Evolutionary conservation across 2,329 filamentous ascomycete species (phyloP).

Genomic region (Elsinoe batatas): DNA sequence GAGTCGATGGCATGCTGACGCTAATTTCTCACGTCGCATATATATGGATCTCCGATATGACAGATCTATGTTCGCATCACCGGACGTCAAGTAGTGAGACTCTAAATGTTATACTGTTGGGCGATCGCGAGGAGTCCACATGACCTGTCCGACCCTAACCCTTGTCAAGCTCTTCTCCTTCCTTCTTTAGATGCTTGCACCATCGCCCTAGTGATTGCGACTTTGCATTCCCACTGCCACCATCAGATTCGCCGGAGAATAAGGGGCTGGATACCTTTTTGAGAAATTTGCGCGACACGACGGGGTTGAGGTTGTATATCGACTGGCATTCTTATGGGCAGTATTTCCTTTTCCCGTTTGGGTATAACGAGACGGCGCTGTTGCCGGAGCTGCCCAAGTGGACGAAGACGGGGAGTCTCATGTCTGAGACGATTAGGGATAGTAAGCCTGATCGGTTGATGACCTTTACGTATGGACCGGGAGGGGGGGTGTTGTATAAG

Average conservation of each 20-base stretch:
- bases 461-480: conserved; percentile 1
- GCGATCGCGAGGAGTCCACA: too few relatives aligned
- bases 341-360: conserved; percentile 7
- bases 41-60: too few relatives aligned
- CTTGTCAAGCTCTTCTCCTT: neutral
- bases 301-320: conserved; percentile 36
- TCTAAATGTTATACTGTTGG: too few relatives aligned
- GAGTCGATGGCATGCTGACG: too few relatives aligned
- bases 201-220: conserved; percentile 4
- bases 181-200: neutral
- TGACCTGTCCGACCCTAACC: neutral
- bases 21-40: too few relatives aligned
- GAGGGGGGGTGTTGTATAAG: conserved; percentile 7
- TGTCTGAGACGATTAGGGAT: conserved; percentile 4
- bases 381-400: neutral
- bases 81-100: too few relatives aligned
- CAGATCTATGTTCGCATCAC: too few relatives aligned
- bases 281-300: neutral
- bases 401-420: conserved; percentile 3
- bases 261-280: neutral
- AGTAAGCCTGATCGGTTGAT: neutral
- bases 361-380: conserved; percentile 6
- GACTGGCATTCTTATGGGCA: conserved; percentile 9
- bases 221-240: neutral
- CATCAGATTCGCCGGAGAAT: neutral